These are phyloP conservation scores for Dioszegia aurantiaca DNA, from an alignment of 768 basidiomycete species.

Conservation along the genomic window DNA sequence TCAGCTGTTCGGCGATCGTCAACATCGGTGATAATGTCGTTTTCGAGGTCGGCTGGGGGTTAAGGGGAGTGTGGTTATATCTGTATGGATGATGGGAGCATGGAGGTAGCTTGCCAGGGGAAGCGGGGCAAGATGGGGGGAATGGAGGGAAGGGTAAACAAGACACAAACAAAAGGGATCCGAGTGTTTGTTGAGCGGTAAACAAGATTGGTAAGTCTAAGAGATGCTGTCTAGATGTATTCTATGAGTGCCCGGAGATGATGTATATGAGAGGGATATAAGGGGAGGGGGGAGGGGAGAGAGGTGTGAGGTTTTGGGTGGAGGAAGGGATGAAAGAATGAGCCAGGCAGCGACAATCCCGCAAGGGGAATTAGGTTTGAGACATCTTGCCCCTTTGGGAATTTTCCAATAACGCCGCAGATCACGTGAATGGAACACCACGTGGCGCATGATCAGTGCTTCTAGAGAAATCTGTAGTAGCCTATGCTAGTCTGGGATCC, in stretches of 20 bases:
- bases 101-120: background rate
- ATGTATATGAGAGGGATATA: background rate
- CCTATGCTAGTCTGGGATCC: too few relatives aligned
- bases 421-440: too few relatives aligned
- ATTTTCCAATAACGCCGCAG: too few relatives aligned
- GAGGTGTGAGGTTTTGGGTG: too few relatives aligned
- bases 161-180: constrained; percentile 6
- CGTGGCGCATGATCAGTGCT: background rate
- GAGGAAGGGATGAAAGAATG: too few relatives aligned
- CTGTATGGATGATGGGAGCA: background rate
- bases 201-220: background rate
- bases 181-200: background rate
- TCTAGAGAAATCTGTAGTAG: too few relatives aligned
- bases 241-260: background rate
- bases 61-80: background rate
- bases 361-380: too few relatives aligned
- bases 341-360: too few relatives aligned
- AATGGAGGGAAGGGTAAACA: constrained; percentile 2
- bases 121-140: background rate
- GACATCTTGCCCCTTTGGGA: too few relatives aligned
- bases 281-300: background rate
- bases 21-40: background rate
- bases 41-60: background rate
- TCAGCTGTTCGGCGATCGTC: background rate
- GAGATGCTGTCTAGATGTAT: background rate